phyloP scores from a whole-genome alignment of 2,329 filamentous ascomycete species.

The Colletotrichum sp. region DNA sequence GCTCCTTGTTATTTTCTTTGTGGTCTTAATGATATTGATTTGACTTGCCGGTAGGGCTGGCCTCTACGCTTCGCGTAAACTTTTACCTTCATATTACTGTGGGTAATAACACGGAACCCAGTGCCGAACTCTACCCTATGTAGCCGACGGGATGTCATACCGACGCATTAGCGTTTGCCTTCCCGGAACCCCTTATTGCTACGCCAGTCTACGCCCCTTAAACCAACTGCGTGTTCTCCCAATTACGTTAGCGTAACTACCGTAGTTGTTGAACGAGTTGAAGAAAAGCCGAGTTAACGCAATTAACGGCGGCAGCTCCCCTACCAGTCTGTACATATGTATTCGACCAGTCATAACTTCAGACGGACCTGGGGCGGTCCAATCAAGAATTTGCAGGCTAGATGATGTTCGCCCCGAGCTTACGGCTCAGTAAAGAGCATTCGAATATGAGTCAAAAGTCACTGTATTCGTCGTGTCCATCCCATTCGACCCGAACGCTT shows the following conservation, averaged over 20 bases:
- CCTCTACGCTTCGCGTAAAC: not conserved
- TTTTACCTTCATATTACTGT: not conserved
- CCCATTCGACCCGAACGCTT: not conserved
- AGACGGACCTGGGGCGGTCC: not conserved
- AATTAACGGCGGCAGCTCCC: not conserved
- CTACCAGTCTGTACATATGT: not conserved
- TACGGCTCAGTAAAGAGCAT: not conserved
- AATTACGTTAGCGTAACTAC: not conserved
- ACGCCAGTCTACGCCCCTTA: not conserved
- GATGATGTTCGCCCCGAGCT: not conserved
- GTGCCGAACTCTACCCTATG: not conserved
- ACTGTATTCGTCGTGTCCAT: not conserved
- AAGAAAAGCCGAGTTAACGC: not conserved
- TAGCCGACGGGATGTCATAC: not conserved
- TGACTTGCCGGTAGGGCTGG: not conserved
- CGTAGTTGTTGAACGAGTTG: not conserved
- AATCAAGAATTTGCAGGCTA: not conserved
- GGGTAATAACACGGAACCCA: not conserved
- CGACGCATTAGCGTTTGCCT: not conserved
- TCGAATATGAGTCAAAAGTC: not conserved
- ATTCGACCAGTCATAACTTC: not conserved
- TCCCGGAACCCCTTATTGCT: not conserved
- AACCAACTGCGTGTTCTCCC: not conserved
- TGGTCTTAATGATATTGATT: not conserved
- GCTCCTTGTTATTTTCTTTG: not conserved